phyloP scores from a whole-genome alignment of 257 asterid species.

The Craterostigma plantagineum region DNA sequence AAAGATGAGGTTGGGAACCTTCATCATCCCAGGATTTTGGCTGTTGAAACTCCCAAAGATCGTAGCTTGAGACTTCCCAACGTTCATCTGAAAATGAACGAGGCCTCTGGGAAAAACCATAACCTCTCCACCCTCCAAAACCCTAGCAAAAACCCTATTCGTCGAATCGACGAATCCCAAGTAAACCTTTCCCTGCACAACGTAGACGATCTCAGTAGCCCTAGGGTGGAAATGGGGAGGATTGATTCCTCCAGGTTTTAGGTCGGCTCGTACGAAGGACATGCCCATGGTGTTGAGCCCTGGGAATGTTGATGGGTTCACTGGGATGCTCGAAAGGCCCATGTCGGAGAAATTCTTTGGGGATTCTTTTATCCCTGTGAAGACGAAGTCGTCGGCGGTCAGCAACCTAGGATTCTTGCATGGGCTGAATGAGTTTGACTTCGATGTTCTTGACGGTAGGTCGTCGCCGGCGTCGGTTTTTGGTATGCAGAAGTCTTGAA shows the following conservation, averaged over 20 bases:
- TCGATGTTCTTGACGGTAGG: too few species aligned
- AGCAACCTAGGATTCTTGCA: constrained; percentile 60
- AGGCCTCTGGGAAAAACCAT: constrained; percentile 72
- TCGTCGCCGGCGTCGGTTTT: constrained; percentile 19
- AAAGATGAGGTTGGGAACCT: constrained; percentile 45
- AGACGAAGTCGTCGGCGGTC: constrained; percentile 49
- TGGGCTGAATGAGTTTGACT: too few species aligned
- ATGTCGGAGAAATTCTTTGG: constrained; percentile 19
- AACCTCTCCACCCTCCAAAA: constrained; percentile 58
- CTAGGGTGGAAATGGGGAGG: constrained; percentile 71
- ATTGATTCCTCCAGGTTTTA: constrained; percentile 39
- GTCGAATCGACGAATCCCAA: constrained; percentile 61
- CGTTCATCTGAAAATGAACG: constrained; percentile 66
- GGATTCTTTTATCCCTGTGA: constrained; percentile 28
- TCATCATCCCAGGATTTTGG: constrained; percentile 65
- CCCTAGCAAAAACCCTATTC: constrained; percentile 42
- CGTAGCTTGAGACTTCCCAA: constrained; percentile 35
- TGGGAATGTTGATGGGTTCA: constrained; percentile 36
- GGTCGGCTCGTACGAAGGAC: constrained; percentile 66
- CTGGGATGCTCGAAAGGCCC: constrained; percentile 54
- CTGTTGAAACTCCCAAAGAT: constrained; percentile 57
- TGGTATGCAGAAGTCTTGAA: constrained; percentile 64
- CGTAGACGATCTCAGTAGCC: constrained; percentile 58
- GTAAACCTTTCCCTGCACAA: constrained; percentile 51
- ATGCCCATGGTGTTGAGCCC: constrained; percentile 62